A percentile compares a stretch with the other conserved stretches of the same genome.
Conservation (phyloP, 768 basidiomycete genomes). For the Kwoniella bestiolae region DNA sequence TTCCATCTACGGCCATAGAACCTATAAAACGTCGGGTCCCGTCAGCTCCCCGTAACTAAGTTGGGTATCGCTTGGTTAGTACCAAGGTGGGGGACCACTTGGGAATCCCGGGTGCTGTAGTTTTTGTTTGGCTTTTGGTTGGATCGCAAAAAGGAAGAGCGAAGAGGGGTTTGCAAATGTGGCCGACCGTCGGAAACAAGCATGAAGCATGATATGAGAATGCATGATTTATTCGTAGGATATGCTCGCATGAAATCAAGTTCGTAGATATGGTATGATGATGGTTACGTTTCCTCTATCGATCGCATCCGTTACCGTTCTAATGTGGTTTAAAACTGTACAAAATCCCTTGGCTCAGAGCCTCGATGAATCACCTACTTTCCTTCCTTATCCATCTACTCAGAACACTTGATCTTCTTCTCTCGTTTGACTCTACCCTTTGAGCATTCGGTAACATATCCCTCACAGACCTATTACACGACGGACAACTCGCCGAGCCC, state of each 20-base stretch:
- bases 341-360: no score
- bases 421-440: not conserved
- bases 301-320: no score
- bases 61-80: slow-evolving; percentile 1
- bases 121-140: not conserved
- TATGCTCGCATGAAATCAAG: no score
- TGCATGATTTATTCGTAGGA: no score
- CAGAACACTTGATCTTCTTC: not conserved
- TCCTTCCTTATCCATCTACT: slow-evolving; percentile 1
- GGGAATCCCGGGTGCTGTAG: slow-evolving; percentile 8
- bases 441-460: not conserved
- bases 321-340: no score
- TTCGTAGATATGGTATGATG: no score
- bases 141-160: not conserved
- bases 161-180: not conserved
- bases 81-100: slow-evolving; percentile 5
- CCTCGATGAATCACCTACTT: not conserved
- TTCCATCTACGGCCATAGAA: slow-evolving; percentile 6
- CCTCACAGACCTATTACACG: slow-evolving; percentile 68
- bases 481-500: slow-evolving; percentile 84
- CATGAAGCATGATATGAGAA: no score
- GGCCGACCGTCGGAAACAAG: no score
- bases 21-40: not conserved
- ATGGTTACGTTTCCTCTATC: no score
- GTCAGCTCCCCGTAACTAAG: slow-evolving; percentile 1